These are phyloP conservation scores for Paecilomyces dactylethromorphus DNA, from an alignment of 2,329 filamentous ascomycete genomes.

Conservation along the genomic window DNA sequence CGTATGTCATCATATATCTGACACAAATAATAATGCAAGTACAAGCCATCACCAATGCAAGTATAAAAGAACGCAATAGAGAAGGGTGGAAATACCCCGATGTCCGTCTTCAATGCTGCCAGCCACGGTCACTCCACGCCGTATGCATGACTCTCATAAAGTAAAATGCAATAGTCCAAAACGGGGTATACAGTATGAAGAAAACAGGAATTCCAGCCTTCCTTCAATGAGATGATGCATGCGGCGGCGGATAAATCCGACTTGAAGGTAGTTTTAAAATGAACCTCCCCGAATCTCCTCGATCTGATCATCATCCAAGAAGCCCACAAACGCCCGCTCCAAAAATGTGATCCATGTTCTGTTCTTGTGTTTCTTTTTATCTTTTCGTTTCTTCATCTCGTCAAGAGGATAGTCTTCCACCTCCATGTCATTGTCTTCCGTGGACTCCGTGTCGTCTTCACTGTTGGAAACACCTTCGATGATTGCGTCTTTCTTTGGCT, in stretches of 20 bases:
- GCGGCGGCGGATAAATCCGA: not conserved
- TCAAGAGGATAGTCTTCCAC: constrained; percentile 19
- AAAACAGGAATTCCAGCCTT: not conserved
- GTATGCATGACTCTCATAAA: not conserved
- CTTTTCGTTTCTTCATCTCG: constrained; percentile 46
- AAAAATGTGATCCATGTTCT: constrained; percentile 75
- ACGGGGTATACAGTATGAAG: not conserved
- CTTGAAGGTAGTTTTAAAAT: not conserved
- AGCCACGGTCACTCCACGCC: not conserved
- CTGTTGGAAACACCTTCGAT: constrained; percentile 8
- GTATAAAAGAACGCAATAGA: not conserved
- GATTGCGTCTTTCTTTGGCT: constrained; percentile 15
- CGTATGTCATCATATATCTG: not conserved
- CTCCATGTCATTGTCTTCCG: constrained; percentile 46
- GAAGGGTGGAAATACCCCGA: not conserved
- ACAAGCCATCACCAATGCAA: not conserved
- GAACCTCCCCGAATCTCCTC: constrained; percentile 20
- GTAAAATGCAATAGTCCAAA: not conserved
- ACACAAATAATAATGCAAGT: not conserved
- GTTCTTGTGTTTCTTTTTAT: constrained; percentile 40
- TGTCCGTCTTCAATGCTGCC: not conserved
- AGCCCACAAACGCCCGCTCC: constrained; percentile 71
- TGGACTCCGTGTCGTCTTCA: constrained; percentile 27
- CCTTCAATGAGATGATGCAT: not conserved
- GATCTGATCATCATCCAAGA: constrained; percentile 60